phyloP scores from a whole-genome alignment of 306 rosid genomes.

The Sesbania bispinosa region DNA sequence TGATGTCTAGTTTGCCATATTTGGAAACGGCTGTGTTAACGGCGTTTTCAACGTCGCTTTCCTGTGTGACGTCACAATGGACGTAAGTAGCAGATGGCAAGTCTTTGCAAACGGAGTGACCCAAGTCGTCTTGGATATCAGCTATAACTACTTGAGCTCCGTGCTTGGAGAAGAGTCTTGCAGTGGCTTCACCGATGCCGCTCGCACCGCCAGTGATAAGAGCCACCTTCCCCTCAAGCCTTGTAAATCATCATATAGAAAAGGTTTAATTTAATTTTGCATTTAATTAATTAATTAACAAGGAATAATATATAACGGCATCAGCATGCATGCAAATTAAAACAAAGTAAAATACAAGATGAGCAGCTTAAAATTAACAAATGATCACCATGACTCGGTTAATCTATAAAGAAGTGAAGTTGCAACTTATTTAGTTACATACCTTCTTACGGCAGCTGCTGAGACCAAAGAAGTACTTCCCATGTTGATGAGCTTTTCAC shows the following conservation, averaged over 20 bases:
- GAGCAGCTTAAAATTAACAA: no score
- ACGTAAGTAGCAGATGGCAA: slow-evolving; percentile 20
- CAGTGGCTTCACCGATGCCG: slow-evolving; percentile 51
- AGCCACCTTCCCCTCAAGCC: slow-evolving; percentile 65
- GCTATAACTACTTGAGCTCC: slow-evolving; percentile 52
- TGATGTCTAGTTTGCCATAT: slow-evolving; percentile 55
- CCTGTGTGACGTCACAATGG: slow-evolving; percentile 51
- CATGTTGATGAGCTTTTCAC: no score
- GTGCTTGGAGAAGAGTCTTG: slow-evolving; percentile 43
- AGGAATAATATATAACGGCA: no score
- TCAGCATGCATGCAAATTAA: no score
- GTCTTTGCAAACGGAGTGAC: slow-evolving; percentile 22
- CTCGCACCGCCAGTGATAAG: slow-evolving; percentile 51
- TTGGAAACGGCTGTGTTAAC: slow-evolving; percentile 28
- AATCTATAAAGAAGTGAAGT: no score
- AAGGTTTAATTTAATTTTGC: no score
- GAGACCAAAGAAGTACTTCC: neutral
- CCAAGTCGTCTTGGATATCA: slow-evolving; percentile 38
- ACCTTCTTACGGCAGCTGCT: no score
- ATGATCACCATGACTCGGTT: no score
- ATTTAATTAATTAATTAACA: no score
- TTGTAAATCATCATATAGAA: neutral
- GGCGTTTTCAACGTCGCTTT: slow-evolving; percentile 27
- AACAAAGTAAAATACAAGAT: no score
- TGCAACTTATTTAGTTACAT: no score